Evolutionary conservation across 2,329 filamentous ascomycete genomes (phyloP), one percentile per base, ranked within the genome.

Genomic region (Ophiosphaerella herpotricha): DNA sequence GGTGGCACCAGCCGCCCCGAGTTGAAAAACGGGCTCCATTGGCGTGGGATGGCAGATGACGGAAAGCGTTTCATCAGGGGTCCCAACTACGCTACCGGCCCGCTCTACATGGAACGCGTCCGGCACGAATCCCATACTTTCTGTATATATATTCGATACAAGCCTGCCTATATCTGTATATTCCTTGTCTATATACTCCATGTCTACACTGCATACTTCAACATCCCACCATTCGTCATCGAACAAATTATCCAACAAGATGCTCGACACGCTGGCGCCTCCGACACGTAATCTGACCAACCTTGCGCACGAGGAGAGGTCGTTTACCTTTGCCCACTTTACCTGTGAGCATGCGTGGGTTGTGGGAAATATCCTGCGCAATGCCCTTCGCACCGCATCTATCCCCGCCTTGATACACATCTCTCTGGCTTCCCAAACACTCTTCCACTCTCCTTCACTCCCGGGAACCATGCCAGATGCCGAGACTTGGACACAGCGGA

Each of bases 401-500:
- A 67, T 70, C 24, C 78, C 85, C 0, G 79, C 80, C 18, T 75
- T 89, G 31, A 82, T 90, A 63, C 83, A 83, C 65, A 88, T 90
- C 71, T 76, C 81, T 29, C 78, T 86, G n/a, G 81, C 82, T 64
- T 71, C 74, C 13, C 86, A 88, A 61, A 77, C 84, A 1, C 74
- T 93, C 16, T 93, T 91, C 77, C 88, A 91, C 68, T 78, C 80
- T 50, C 84, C 82, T 4, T 87, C 86, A 0, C 82, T 87, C 35
- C 75, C 83, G 0, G 89, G 89, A 6, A 83, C 85, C 4, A 78
- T 81, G 52, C 86, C 88, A 0, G 90, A 93, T 70, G 87, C 89
- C 64, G 86, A 89, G 68, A 74, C 74, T 24, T 90, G 86, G 68
- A 58, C 69, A 2, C 74, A 79, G 33, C 79, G 89, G 31, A 93